Evolutionary conservation across 2,329 filamentous ascomycete species (phyloP).

Genomic region (Fusarium agapanthi): DNA sequence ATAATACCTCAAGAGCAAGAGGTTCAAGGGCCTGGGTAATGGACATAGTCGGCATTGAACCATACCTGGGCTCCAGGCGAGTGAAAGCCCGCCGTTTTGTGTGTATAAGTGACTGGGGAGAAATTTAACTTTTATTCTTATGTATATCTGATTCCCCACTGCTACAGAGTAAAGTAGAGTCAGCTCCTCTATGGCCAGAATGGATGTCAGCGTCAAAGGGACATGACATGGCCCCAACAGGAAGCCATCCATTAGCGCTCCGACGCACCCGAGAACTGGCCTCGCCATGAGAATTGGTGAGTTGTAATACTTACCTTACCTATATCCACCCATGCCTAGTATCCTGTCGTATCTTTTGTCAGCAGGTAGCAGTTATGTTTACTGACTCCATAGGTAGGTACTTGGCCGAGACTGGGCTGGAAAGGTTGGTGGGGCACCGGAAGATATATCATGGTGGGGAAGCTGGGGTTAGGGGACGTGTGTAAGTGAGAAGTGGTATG

Average conservation of each 20-base stretch:
- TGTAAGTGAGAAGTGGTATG: constrained; percentile 1
- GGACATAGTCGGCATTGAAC: not conserved
- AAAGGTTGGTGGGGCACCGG: constrained; percentile 15
- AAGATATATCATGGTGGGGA: constrained; percentile 15
- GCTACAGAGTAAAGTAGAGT: not conserved
- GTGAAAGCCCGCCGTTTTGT: not conserved
- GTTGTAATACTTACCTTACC: not conserved
- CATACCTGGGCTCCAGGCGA: not conserved
- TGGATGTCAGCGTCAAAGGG: not conserved
- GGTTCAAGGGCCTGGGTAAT: not conserved
- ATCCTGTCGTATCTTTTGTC: not conserved
- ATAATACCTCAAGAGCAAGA: not conserved
- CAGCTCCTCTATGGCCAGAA: not conserved
- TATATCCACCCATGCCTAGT: not conserved
- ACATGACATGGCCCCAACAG: not conserved
- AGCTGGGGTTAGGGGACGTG: not conserved
- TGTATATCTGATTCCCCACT: not conserved
- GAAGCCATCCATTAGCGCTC: not conserved
- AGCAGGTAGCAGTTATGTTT: not conserved
- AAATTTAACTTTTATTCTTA: not conserved
- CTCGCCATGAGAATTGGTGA: too few relatives aligned
- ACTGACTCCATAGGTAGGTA: not conserved
- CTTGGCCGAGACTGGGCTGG: constrained; percentile 5
- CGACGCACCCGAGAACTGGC: not conserved
- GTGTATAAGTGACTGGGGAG: not conserved